Conservation (phyloP, 1,284 basidiomycete genomes). For the Takashimella tepidaria region DNA sequence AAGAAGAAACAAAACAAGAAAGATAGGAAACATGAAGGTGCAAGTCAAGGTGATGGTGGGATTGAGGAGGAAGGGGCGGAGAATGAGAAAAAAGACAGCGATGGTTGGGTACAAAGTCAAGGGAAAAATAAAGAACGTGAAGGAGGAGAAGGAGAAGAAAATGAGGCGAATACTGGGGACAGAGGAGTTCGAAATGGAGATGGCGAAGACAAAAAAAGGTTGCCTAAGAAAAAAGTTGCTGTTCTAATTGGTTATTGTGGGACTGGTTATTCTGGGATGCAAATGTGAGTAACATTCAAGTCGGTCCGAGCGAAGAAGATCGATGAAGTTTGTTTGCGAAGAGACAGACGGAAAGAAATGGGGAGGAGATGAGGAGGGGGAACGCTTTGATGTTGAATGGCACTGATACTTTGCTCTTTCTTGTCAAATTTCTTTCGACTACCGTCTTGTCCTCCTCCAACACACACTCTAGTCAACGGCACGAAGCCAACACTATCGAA, state of each 20-base stretch:
- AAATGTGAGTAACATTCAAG: constrained; percentile 79
- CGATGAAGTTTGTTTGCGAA: no score
- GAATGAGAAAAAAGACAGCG: background rate
- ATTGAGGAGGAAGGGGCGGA: constrained; percentile 11
- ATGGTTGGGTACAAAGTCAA: background rate
- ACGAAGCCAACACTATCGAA: constrained; percentile 73
- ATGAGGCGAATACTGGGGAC: constrained; percentile 6
- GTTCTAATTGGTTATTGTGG: constrained; percentile 54
- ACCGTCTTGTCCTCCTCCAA: no score
- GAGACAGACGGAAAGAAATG: background rate
- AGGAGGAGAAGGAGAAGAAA: constrained; percentile 9
- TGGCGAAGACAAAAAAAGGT: constrained; percentile 31
- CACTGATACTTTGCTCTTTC: no score
- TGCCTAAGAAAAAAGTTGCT: constrained; percentile 56
- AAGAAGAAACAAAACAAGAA: constrained; percentile 1
- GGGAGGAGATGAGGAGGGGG: background rate
- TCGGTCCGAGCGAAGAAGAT: no score
- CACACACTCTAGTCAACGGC: constrained; percentile 45
- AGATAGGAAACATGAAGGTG: background rate
- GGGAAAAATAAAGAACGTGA: background rate
- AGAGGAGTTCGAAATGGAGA: constrained; percentile 15
- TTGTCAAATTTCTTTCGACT: no score
- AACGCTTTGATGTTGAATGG: no score
- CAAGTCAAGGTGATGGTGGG: no score
- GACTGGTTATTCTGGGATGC: constrained; percentile 78